Evolutionary conservation across 352 stramenopile species (phyloP), one percentile per base, ranked within the genome.

Genomic region (Saprolegnia diclina): DNA sequence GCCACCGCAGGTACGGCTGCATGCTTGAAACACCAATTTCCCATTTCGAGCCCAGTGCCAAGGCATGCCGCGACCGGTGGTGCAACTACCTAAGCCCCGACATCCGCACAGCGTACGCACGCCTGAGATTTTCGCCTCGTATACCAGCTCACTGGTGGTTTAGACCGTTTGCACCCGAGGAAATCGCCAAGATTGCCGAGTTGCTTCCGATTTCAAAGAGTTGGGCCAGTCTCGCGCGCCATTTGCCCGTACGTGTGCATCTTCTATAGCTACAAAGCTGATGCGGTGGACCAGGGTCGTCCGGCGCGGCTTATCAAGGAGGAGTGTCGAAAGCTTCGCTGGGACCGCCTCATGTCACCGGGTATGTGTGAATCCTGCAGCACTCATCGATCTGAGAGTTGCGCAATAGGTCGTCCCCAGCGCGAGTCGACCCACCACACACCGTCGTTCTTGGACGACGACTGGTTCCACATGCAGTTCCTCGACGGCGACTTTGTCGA

Each of bases 51-150:
- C 7, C 22, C 52, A 59, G 52, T 4, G 52, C 52, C 19, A 59
- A 59, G 13, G 52, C 52, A 7, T 59, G 52, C 11, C 52, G 52
- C 35, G n/a, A 59, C 19, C 52, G 52, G 52, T 59, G 52, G 52
- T 19, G 16, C 24, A 59, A 59, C 52, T 59, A 26, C 19, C 35
- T 59, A 24, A 59, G 52, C 52, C 52, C 52, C 16, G 52, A 59
- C 24, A 59, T 59, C 52, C 11, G 4, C 35, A 35, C 24, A 59
- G 13, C n/a, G 52, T 59, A 59, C 24, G 13, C 35, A 59, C 19
- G 4, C 24, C 2, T 2, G 24, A 54, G 24, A 24, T 9, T 59
- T 2, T 4, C 11, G 10, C 18, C 13, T 48, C 3, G 3, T 48
- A 11, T 48, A 48, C 11, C 11, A 3, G 10, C 35, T 59, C 11